These are phyloP conservation scores for Tinospora cordifolia DNA, from an alignment of 164 flowering plant genomes.

Conservation along the genomic window DNA sequence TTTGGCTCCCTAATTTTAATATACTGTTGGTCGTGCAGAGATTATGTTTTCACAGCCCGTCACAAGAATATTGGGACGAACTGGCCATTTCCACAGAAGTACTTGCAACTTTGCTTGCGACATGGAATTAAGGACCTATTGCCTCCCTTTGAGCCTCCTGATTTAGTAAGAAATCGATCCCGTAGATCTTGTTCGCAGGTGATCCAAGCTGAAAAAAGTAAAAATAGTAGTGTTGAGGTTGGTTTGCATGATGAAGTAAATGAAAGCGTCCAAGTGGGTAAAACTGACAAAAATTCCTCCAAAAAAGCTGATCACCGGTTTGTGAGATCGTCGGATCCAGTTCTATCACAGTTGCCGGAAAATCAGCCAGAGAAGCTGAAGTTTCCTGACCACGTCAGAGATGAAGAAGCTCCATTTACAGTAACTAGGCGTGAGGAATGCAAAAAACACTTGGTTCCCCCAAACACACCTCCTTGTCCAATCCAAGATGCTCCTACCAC, in stretches of 20 bases:
- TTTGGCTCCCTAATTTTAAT: background rate
- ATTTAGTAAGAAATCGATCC: conserved; percentile 30
- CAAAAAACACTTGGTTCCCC: conserved; percentile 26
- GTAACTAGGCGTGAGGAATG: conserved; percentile 25
- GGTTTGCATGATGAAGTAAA: background rate
- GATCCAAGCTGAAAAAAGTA: background rate
- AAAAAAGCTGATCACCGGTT: conserved; percentile 13
- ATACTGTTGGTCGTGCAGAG: conserved; percentile 43
- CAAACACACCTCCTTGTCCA: conserved; percentile 17
- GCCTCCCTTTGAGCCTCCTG: conserved; percentile 73
- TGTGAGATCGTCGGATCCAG: conserved; percentile 6
- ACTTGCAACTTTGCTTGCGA: conserved; percentile 65
- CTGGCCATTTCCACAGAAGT: conserved; percentile 76
- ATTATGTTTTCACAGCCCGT: conserved; percentile 59
- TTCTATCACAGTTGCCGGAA: conserved; percentile 8
- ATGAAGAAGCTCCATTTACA: conserved; percentile 28
- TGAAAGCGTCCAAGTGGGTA: background rate
- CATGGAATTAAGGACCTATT: conserved; percentile 67
- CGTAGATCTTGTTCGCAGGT: background rate
- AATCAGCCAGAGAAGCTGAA: conserved; percentile 14
- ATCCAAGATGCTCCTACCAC: conserved; percentile 15
- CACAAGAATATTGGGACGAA: conserved; percentile 55
- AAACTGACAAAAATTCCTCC: conserved; percentile 5
- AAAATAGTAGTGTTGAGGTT: too few relatives aligned
- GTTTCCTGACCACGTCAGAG: background rate